These are phyloP conservation scores for Lathyrus aphaca DNA, from an alignment of 306 rosid genomes.

Conservation along the genomic window DNA sequence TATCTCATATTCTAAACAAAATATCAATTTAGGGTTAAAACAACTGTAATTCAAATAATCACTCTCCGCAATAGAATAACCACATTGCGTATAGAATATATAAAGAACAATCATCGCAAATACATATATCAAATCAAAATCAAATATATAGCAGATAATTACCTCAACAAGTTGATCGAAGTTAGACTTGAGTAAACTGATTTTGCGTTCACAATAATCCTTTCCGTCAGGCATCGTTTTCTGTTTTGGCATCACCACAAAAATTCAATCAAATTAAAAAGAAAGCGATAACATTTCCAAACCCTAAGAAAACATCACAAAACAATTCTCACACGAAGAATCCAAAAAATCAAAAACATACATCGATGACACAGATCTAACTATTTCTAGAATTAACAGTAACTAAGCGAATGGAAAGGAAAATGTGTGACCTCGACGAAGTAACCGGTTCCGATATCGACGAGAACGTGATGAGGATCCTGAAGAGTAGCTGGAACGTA, in stretches of 20 bases:
- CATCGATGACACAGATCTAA: neutral
- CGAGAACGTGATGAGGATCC: conserved; percentile 64
- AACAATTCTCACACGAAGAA: neutral
- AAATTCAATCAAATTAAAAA: neutral
- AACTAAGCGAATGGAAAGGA: too few relatives aligned
- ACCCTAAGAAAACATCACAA: neutral
- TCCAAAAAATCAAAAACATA: neutral
- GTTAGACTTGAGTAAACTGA: conserved; percentile 82
- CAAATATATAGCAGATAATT: conserved; percentile 4
- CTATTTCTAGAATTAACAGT: neutral
- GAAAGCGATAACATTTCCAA: neutral
- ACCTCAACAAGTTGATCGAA: conserved; percentile 96
- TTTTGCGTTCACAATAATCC: conserved; percentile 89
- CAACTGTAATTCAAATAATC: neutral
- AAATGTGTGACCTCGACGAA: conserved; percentile 67
- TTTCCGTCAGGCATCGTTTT: conserved; percentile 86
- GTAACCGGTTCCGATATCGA: conserved; percentile 95
- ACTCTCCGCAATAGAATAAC: neutral
- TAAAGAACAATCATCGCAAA: neutral
- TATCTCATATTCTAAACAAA: neutral
- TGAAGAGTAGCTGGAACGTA: conserved; percentile 89
- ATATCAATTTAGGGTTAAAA: neutral
- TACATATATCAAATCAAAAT: neutral
- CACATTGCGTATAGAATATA: neutral
- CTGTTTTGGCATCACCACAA: conserved; percentile 38